A percentile compares a stretch with the other conserved stretches of the same genome.
Conservation (phyloP, 2,329 filamentous ascomycete species). For the Colletotrichum sp. region DNA sequence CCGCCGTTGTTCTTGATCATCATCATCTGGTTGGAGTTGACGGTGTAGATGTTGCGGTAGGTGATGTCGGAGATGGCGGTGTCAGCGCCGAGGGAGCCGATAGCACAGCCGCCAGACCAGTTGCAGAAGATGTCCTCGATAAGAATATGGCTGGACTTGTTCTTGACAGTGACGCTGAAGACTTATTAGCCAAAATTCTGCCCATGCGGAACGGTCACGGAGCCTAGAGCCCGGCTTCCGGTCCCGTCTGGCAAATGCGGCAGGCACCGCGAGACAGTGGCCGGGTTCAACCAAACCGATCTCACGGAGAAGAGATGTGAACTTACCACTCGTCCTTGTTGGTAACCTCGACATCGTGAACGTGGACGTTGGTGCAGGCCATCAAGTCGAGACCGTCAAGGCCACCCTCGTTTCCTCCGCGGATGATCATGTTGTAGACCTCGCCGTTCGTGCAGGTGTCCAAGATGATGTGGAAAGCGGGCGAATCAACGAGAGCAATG, state of each 20-base stretch:
- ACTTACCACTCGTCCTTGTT: constrained; percentile 64
- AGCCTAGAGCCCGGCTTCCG: background rate
- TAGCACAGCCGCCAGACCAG: constrained; percentile 63
- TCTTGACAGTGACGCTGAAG: constrained; percentile 27
- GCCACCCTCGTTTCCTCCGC: constrained; percentile 53
- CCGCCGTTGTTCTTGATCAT: constrained; percentile 69
- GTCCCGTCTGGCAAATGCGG: background rate
- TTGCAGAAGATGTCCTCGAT: constrained; percentile 67
- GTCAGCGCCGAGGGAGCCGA: constrained; percentile 57
- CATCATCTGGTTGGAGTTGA: constrained; percentile 66
- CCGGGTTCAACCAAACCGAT: background rate
- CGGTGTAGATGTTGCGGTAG: constrained; percentile 64
- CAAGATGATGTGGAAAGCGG: constrained; percentile 52
- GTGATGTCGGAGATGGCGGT: constrained; percentile 55
- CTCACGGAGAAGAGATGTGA: constrained; percentile 46
- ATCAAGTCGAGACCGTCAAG: constrained; percentile 63
- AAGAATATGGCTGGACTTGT: constrained; percentile 57
- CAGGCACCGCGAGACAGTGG: background rate
- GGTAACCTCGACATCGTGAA: constrained; percentile 65
- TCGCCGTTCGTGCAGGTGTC: constrained; percentile 54
- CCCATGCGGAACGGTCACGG: background rate
- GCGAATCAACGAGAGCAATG: constrained; percentile 51
- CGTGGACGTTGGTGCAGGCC: constrained; percentile 55
- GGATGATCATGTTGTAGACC: constrained; percentile 59
- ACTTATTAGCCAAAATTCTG: background rate